A percentile compares a stretch with the other conserved stretches of the same genome.
phyloP scores from a whole-genome alignment of 2,329 filamentous ascomycete genomes.

The Sporothrix curviconia region DNA sequence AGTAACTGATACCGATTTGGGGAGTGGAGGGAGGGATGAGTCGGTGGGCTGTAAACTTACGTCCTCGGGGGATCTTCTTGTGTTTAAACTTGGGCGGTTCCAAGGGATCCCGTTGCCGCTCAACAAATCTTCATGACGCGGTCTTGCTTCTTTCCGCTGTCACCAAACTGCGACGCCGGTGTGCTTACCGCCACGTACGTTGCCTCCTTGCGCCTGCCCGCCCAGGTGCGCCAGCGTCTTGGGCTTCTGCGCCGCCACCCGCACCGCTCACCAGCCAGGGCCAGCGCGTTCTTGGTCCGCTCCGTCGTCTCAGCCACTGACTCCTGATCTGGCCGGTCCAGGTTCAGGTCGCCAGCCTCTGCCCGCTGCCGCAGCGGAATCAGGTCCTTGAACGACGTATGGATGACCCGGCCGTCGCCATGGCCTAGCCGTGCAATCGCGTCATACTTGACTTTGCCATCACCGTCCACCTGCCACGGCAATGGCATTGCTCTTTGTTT shows the following conservation, averaged over 20 bases:
- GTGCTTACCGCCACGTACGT: slow-evolving; percentile 97
- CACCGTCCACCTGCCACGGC: slow-evolving; percentile 84
- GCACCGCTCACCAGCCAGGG: slow-evolving; percentile 76
- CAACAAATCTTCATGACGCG: slow-evolving; percentile 98
- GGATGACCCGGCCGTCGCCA: slow-evolving; percentile 73
- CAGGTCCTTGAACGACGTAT: slow-evolving; percentile 93
- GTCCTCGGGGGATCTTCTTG: slow-evolving; percentile 80
- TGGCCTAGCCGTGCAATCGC: slow-evolving; percentile 90
- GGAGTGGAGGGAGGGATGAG: no score
- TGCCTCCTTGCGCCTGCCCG: slow-evolving; percentile 70
- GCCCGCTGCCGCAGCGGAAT: slow-evolving; percentile 91
- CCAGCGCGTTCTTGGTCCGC: slow-evolving; percentile 79
- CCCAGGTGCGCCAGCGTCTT: slow-evolving; percentile 73
- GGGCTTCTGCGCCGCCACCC: slow-evolving; percentile 84
- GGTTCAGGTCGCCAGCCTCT: slow-evolving; percentile 82
- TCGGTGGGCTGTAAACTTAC: slow-evolving; percentile 3
- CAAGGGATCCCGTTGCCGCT: slow-evolving; percentile 88
- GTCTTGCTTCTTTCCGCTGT: slow-evolving; percentile 77
- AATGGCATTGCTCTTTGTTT: slow-evolving; percentile 70
- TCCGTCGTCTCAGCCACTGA: slow-evolving; percentile 79
- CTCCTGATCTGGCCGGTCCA: slow-evolving; percentile 78
- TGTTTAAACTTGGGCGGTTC: slow-evolving; percentile 98
- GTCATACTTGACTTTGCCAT: slow-evolving; percentile 94
- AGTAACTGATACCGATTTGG: background rate
- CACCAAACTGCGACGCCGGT: slow-evolving; percentile 94